Percentiles rank a stretch among this genome's conserved stretches.
These are phyloP conservation scores for Backusella tarrabulga DNA, from an alignment of 192 early-diverging fungal species.

Conservation along the genomic window DNA sequence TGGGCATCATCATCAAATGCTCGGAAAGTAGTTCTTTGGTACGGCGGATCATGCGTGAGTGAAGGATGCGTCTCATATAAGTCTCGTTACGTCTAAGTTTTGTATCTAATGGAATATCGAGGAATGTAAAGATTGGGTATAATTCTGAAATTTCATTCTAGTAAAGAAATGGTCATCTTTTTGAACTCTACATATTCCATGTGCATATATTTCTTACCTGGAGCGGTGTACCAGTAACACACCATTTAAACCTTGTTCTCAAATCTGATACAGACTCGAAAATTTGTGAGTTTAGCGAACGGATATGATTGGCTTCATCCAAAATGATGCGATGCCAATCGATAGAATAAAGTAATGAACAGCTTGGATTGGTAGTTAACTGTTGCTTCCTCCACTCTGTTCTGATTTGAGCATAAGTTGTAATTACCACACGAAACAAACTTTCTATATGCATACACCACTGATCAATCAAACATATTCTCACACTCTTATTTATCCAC, in stretches of 20 bases:
- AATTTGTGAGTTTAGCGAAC: background rate
- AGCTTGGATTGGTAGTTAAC: background rate
- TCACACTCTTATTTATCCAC: background rate
- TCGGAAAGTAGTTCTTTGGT: background rate
- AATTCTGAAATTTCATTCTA: slow-evolving; percentile 23
- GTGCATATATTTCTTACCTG: slow-evolving; percentile 9
- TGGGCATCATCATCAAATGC: slow-evolving; percentile 13
- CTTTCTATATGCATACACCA: background rate
- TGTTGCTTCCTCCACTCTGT: slow-evolving; percentile 10
- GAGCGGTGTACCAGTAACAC: slow-evolving; percentile 26
- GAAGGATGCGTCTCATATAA: slow-evolving; percentile 7
- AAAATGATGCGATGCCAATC: slow-evolving; percentile 24
- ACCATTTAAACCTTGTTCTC: slow-evolving; percentile 17
- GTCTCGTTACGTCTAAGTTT: background rate
- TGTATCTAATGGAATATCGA: background rate
- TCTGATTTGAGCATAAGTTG: slow-evolving; percentile 24
- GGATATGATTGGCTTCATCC: slow-evolving; percentile 24
- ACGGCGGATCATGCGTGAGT: slow-evolving; percentile 25
- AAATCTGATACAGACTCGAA: background rate
- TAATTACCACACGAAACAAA: slow-evolving; percentile 22
- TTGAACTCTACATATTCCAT: background rate
- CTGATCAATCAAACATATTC: background rate
- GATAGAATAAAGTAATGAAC: slow-evolving; percentile 8
- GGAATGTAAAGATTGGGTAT: slow-evolving; percentile 16
- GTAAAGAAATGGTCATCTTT: background rate